Evolutionary conservation across 192 early-diverging fungal species (phyloP), one percentile per base, ranked within the genome.

Genomic region (Endogone sp.): DNA sequence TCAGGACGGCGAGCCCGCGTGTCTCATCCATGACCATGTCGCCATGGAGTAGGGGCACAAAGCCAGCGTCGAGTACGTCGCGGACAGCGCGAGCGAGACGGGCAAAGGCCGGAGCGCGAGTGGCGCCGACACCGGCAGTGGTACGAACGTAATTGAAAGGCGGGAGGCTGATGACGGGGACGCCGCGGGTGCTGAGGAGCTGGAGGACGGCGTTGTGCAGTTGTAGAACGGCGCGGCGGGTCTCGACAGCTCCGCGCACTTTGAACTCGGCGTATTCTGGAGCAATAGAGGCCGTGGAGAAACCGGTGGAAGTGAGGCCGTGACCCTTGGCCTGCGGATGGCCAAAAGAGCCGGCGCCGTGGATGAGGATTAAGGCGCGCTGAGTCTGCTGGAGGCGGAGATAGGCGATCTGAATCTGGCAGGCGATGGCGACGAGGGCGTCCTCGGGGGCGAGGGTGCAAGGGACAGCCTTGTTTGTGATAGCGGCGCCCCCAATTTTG

Each of bases 271-370:
- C 8, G 24, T 22, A 23, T 23, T 60, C 59, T 21, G 22, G 4
- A 0, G 59, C 6, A 6, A 28, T 6, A 60, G 11, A 13, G 11
- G 6, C 59, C 59, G 27, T 22, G 8, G 22, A 10, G 27, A 26
- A 16, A 10, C 59, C 59, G n/a, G 44, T 60, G 54, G 29, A 29
- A 9, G 31, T 28, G 29, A 79, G 28, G n/a, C 57, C 21, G 31
- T 71, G 68, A 62, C 69, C 27, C 29, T 75, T 79, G 2, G 77
- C 77, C 27, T 71, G 77, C 20, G 77, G 77, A 29, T 79, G 77
- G 25, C 77, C 77, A 72, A 75, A 79, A 31, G 72, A 74, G 24
- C 77, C 77, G 22, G 70, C 77, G 21, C 77, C 77, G 37, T 79
- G 77, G 29, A 79, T 62, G 22, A 78, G 49, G 21, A 78, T 64